Base-by-base conservation (phyloP, 2,329 filamentous ascomycete genomes). In the Huntiella abstrusa region DNA sequence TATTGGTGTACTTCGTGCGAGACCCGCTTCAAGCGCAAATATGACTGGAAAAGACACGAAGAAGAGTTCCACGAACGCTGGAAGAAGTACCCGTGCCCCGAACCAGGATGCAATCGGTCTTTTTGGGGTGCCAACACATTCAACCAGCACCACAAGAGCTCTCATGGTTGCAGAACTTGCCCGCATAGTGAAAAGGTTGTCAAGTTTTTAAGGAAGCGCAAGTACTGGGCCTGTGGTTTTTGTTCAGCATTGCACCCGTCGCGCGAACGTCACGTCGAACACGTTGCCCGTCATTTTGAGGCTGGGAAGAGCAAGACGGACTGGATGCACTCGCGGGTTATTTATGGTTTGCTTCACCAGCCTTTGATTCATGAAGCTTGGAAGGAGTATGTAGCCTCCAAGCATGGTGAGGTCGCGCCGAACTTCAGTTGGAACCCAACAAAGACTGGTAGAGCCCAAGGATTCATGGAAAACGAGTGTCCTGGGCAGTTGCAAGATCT, bases 21-120 rank as follows among this genome's bases (percentile, higher is more conserved):
- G 57, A 77, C 76, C 42, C 75, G 73, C 40, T 76, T 80, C 55
- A 75, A 76, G 62, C 69, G 74, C 52, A 79, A 79, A 56, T 76
- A 77, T 52, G 75, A 80, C 57, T 81, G 72, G 77, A 78, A 78
- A 58, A 69, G 73, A 32, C 77, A 81, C 58, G 75, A 80, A 56
- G 75, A 79, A 54, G 75, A 78, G 58, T 78, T 79, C 55, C 75
- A 80, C 59, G 75, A 80, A 62, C 72, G 76, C 46, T 73, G 73
- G 63, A 71, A 75, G 52, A 78, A 77, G 55, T 80, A 77, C 57
- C 73, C 75, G 10, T 80, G 75, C 54, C 75, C 75, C 4, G 75
- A 76, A 52, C 64, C 64, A 6, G 64, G 64, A 52, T 80, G 77
- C 60, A 77, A 78, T 58, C 72, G 76, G 54, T 75, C 73, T 55